Conservation (phyloP, 371 early-diverging fungal species). For the Saksenaea oblongispora region DNA sequence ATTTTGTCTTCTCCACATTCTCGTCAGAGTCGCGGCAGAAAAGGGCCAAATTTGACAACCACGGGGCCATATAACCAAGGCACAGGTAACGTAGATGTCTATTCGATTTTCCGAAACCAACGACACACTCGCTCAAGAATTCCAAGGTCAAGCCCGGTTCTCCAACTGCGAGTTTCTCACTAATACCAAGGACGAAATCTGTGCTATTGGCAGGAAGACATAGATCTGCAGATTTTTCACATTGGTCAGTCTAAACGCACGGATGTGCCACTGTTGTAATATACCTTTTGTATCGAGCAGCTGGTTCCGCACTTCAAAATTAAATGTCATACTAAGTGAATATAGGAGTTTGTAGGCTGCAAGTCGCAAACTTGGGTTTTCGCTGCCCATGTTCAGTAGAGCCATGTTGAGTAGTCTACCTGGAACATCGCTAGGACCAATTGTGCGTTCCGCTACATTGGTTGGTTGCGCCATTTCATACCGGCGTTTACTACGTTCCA, state of each 20-base stretch:
- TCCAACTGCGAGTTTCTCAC: slow-evolving; percentile 75
- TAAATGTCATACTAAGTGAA: slow-evolving; percentile 81
- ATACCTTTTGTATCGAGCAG: slow-evolving; percentile 75
- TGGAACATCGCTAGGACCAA: slow-evolving; percentile 91
- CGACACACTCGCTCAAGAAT: slow-evolving; percentile 85
- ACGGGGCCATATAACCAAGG: slow-evolving; percentile 89
- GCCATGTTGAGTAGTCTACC: slow-evolving; percentile 93
- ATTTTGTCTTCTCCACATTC: slow-evolving; percentile 65
- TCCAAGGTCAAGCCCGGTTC: slow-evolving; percentile 85
- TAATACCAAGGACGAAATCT: slow-evolving; percentile 78
- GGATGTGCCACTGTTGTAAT: not conserved
- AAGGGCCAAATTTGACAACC: slow-evolving; percentile 79
- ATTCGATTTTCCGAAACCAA: slow-evolving; percentile 81
- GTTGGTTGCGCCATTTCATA: slow-evolving; percentile 70
- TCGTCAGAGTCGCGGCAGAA: slow-evolving; percentile 55
- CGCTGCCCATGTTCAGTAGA: slow-evolving; percentile 82
- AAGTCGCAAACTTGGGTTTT: slow-evolving; percentile 77
- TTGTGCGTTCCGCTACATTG: slow-evolving; percentile 66
- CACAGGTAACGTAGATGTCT: slow-evolving; percentile 78
- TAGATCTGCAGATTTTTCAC: slow-evolving; percentile 53
- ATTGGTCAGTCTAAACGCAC: not conserved
- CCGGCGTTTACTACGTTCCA: slow-evolving; percentile 74
- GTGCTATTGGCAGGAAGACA: slow-evolving; percentile 90
- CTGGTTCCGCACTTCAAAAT: slow-evolving; percentile 83
- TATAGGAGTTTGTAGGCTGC: slow-evolving; percentile 89